Evolutionary conservation across 805 yeast species (phyloP), one percentile per base, ranked within the genome.

Genomic region (Citeromyces matritensis): DNA sequence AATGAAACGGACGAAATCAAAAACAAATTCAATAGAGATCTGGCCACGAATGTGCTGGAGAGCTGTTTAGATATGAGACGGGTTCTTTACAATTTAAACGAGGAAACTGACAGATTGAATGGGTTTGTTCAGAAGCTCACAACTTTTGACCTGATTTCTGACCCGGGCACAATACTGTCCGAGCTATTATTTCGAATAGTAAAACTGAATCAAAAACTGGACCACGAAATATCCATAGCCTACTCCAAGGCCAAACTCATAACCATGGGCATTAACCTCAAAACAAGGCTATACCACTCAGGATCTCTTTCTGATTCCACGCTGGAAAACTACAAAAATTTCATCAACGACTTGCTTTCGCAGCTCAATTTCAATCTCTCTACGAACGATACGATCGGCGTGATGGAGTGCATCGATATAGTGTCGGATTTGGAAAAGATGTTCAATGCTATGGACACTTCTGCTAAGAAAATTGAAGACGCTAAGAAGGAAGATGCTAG

Each of bases 351-450:
- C 27, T 49, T 77, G 30, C 51, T 77, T 15, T 60, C 58, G 30
- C 84, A 76, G 42, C 52, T 77, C 36, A 70, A 73, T 34, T 54
- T 51, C 10, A 69, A 79, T 3, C 65, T 73, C 6, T 60, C 59
- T 5, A 46, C 53, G 10, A 65, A 68, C 23, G 80, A 77, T 42
- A 60, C 64, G 12, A 64, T 67, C 27, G 67, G 67, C 9, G 71
- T 73, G 34, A 65, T 70, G 52, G 84, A 78, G 44, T 76, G 83
- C 40, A 57, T 77, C 33, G 70, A 72, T 0, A 74, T 75, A 21
- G 70, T 78, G 19, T 63, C 63, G 36, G 85, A 77, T 40, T 74
- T 78, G 51, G 85, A 77, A 43, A 65, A 72, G 40, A 78, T 78
- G 84, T 77, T 73, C 47, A 76, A 73, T 29, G 64, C 71, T 0